Base-by-base conservation (phyloP, 2,329 filamentous ascomycete genomes). In the Phaeophleospora eucalypticola region DNA sequence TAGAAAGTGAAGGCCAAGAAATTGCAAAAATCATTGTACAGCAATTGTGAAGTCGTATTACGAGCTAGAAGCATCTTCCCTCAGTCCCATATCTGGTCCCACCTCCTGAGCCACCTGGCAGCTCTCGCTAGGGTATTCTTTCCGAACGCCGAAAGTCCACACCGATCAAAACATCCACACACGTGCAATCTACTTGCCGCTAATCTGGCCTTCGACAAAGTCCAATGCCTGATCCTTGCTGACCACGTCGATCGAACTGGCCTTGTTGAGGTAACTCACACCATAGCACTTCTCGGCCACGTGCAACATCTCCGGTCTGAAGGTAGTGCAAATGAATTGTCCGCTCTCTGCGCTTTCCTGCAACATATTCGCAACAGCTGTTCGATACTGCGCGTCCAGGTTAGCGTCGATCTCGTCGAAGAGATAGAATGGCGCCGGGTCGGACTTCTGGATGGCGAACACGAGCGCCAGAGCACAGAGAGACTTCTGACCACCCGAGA, bases 351-450 rank as follows among this genome's bases (percentile, higher is more conserved):
- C 66, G 39, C 65, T 63, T 58, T 73, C 78, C 63, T 91, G 77
- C 17, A 98, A 78, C 73, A 97, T 87, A 46, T 87, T 80, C 2
- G 93, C 93, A 9, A 98, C 93, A 1, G 93, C 91, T 1, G 93
- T 96, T 51, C 93, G 86, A 73, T 98, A 98, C 70, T 98, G 93
- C 1, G 93, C 90, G 67, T 98, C 93, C 18, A 98, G 80, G 66
- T 98, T 98, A 68, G 93, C 93, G 65, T 98, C 93, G 54, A 98
- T 95, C 70, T 98, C 93, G 68, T 98, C 93, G 60, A 98, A 98
- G 62, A 98, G 90, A 67, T 98, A 96, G 77, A 98, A 97, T 1
- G 93, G 93, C 36, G 91, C 94, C 8, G 91, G 93, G 66, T 98
- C 93, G 49, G 91, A 95, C 58, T 90, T 88, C 70, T 98, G 93